Percentiles rank a stretch among this genome's conserved stretches.
These are phyloP conservation scores for Dichotomopilus funicola DNA, from an alignment of 2,329 filamentous ascomycete species.

Conservation along the genomic window DNA sequence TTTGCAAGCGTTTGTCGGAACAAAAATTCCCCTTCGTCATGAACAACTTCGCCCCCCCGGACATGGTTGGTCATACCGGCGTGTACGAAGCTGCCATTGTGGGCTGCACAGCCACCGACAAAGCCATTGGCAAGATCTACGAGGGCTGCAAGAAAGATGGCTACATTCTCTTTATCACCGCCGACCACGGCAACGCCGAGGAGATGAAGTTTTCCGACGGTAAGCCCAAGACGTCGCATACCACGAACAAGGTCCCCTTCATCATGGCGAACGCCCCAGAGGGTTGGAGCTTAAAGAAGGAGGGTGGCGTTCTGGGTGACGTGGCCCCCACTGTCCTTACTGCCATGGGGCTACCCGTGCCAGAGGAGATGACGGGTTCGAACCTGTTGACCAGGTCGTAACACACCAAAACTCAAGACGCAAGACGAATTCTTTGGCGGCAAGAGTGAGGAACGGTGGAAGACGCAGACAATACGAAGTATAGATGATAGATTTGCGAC, in stretches of 20 bases:
- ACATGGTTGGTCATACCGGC: conserved; percentile 99
- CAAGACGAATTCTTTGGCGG: neutral
- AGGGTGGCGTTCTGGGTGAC: conserved; percentile 86
- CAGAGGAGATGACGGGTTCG: conserved; percentile 83
- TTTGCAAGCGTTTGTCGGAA: conserved; percentile 77
- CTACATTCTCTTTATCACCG: conserved; percentile 90
- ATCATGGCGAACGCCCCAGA: conserved; percentile 95
- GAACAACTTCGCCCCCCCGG: conserved; percentile 99
- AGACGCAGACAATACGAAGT: neutral
- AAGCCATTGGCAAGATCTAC: conserved; percentile 86
- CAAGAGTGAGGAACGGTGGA: neutral
- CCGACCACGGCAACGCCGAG: conserved; percentile 96
- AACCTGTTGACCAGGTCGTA: conserved; percentile 74
- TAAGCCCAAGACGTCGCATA: conserved; percentile 97
- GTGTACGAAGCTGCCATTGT: conserved; percentile 91
- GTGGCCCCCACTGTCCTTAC: conserved; percentile 91
- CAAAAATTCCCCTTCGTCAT: conserved; percentile 93
- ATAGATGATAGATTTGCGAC: conserved; percentile 17
- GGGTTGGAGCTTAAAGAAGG: conserved; percentile 79
- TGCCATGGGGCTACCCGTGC: conserved; percentile 84
- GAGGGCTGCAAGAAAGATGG: conserved; percentile 89
- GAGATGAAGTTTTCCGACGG: conserved; percentile 97
- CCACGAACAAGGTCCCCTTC: conserved; percentile 95
- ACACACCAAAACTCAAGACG: neutral
- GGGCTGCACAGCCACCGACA: conserved; percentile 80